These are phyloP conservation scores for Elaeagnus macrophylla DNA, from an alignment of 306 rosid genomes.

Conservation along the genomic window DNA sequence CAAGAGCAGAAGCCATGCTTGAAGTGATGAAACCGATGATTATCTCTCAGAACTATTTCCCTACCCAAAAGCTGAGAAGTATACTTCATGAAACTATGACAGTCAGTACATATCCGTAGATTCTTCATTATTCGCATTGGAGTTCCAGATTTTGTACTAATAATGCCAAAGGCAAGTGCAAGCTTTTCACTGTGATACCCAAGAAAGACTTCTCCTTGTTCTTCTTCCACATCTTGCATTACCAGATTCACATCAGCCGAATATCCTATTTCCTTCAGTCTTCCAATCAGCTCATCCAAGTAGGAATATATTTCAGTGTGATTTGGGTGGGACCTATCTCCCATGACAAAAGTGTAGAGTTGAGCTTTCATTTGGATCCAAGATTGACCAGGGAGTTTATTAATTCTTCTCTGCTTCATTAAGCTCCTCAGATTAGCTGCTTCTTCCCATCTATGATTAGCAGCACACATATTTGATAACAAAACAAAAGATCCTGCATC, in stretches of 20 bases:
- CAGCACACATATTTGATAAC: constrained; percentile 62
- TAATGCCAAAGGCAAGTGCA: constrained; percentile 49
- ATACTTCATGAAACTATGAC: constrained; percentile 62
- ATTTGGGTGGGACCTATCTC: constrained; percentile 53
- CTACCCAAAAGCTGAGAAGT: constrained; percentile 60
- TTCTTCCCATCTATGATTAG: constrained; percentile 55
- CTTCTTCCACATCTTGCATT: constrained; percentile 75
- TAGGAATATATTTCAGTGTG: constrained; percentile 38
- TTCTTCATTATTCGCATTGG: constrained; percentile 71
- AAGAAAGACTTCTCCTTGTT: constrained; percentile 57
- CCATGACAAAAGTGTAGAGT: constrained; percentile 50
- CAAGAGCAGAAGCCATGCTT: constrained; percentile 60
- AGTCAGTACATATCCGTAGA: constrained; percentile 55
- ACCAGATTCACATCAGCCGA: constrained; percentile 38
- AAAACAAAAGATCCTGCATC: constrained; percentile 61
- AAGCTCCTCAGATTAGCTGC: constrained; percentile 51
- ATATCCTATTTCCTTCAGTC: constrained; percentile 66
- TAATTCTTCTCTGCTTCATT: constrained; percentile 65
- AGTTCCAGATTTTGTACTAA: constrained; percentile 28
- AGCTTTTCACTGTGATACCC: constrained; percentile 76
- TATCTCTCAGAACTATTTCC: constrained; percentile 60
- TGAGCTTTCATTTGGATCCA: constrained; percentile 67
- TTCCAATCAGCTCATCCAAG: constrained; percentile 48
- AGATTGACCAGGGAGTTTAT: constrained; percentile 70
- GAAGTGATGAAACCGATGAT: constrained; percentile 61